phyloP scores from a whole-genome alignment of 495 filamentous ascomycete species.

The Alectoria sarmentosa region DNA sequence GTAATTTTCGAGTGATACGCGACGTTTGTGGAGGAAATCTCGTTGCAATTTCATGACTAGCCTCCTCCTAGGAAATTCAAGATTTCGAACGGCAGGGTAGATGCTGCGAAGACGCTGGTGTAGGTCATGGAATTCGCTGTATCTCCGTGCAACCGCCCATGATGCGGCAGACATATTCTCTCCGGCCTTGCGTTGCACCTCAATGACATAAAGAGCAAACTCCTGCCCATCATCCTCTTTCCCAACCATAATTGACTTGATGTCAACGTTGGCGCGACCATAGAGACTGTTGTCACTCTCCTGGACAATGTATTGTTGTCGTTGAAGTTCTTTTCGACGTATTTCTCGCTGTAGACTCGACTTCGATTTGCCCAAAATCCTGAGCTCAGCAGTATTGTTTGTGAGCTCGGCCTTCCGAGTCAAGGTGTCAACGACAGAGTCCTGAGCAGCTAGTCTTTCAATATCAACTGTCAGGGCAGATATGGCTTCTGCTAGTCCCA shows the following conservation, averaged over 20 bases:
- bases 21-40: slow-evolving; percentile 88
- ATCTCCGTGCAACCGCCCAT: slow-evolving; percentile 74
- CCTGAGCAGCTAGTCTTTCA: slow-evolving; percentile 79
- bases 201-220: slow-evolving; percentile 87
- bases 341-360: slow-evolving; percentile 88
- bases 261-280: slow-evolving; percentile 78
- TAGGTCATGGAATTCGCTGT: slow-evolving; percentile 95
- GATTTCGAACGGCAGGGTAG: slow-evolving; percentile 77
- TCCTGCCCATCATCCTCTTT: slow-evolving; percentile 89
- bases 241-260: slow-evolving; percentile 87
- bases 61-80: slow-evolving; percentile 86
- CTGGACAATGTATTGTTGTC: slow-evolving; percentile 95
- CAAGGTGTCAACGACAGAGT: slow-evolving; percentile 84
- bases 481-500: slow-evolving; percentile 90
- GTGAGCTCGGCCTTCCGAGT: slow-evolving; percentile 93
- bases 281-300: slow-evolving; percentile 97
- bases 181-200: slow-evolving; percentile 82
- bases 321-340: slow-evolving; percentile 86
- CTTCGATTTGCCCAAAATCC: slow-evolving; percentile 91
- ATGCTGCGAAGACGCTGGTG: slow-evolving; percentile 78
- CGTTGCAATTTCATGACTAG: slow-evolving; percentile 94
- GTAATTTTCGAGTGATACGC: slow-evolving; percentile 76
- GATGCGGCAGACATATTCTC: slow-evolving; percentile 81
- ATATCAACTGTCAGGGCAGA: slow-evolving; percentile 78
- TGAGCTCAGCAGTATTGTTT: slow-evolving; percentile 87